Evolutionary conservation across 768 basidiomycete species (phyloP), one percentile per base, ranked within the genome.

Genomic region (Calocybe cyanea): DNA sequence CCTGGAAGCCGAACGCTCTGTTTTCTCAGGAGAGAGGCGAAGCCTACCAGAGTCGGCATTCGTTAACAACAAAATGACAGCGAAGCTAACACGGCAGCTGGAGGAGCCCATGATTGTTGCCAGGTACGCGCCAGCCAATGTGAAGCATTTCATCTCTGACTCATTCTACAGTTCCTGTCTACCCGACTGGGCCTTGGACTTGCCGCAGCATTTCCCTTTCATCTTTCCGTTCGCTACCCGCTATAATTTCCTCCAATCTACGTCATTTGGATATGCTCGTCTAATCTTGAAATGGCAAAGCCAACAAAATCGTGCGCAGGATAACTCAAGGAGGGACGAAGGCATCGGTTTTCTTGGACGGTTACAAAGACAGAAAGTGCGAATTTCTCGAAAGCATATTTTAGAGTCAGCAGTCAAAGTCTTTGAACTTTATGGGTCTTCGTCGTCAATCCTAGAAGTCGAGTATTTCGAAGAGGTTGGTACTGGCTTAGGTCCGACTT

Each of bases 21-120:
- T 66, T 0, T 73, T 78, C 36, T 64, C 68, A 13, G 67, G 68
- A 7, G 74, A 80, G 46, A 78, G 73, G 46, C 75, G 80, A 32
- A 75, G 73, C 49, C 70, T 96, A 14, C 70, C 83, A 2, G 91
- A 93, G 52, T 79, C 89, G 0, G 80, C 89, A 0, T 99, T 99
- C 62, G 81, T 98, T 51, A 99, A 98, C 63, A 97, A 96, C 70
- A 99, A 99, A 65, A 70, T 99, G 20, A 92, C 92, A 1, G 96
- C 96, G 8, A 99, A 99, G 65, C 76, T 99, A n/a, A 92, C 92
- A 10, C 80, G 96, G 28, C 96, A 98, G 61, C 64, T 99, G 34
- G 96, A 99, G 57, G 96, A 99, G 61, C 91, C 92, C 0, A 96
- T 98, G 92, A 96, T 99, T 52, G 93, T 99, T 35, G 96, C 95